Conservation (phyloP, 306 rosid genomes). For the Delonix regia region DNA sequence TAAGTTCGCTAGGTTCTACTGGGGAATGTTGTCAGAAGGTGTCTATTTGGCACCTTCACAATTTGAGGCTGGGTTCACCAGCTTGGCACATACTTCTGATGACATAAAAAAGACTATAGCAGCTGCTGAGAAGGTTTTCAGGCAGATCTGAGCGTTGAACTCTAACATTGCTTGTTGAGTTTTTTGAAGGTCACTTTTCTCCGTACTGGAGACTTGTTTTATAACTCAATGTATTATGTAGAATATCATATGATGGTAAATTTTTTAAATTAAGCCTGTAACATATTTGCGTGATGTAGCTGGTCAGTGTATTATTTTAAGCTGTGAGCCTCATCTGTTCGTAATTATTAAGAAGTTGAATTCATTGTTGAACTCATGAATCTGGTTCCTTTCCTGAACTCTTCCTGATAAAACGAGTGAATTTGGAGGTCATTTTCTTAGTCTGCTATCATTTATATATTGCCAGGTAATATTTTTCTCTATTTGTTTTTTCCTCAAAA, state of each 20-base stretch:
- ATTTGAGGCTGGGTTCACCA: slow-evolving; percentile 97
- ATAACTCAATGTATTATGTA: slow-evolving; percentile 39
- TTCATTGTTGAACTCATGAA: background rate
- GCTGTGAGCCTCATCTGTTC: slow-evolving; percentile 5
- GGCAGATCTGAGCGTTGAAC: slow-evolving; percentile 56
- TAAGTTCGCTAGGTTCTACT: slow-evolving; percentile 76
- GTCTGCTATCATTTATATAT: background rate
- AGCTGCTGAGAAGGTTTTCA: slow-evolving; percentile 88
- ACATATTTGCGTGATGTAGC: slow-evolving; percentile 36
- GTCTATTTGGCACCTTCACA: slow-evolving; percentile 95
- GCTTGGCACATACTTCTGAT: slow-evolving; percentile 82
- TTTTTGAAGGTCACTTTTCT: slow-evolving; percentile 5
- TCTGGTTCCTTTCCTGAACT: slow-evolving; percentile 8
- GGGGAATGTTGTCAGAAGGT: slow-evolving; percentile 95
- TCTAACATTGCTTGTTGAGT: slow-evolving; percentile 24
- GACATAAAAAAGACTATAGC: slow-evolving; percentile 89
- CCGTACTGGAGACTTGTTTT: slow-evolving; percentile 23
- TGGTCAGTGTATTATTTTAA: slow-evolving; percentile 16
- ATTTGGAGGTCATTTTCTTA: too few species aligned
- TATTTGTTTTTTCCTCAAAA: too few species aligned
- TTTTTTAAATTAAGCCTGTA: slow-evolving; percentile 23
- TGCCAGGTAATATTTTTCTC: background rate
- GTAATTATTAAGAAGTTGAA: slow-evolving; percentile 27
- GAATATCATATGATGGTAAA: slow-evolving; percentile 25
- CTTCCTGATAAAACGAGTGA: background rate